These are phyloP conservation scores for Globisporangium orthogonon DNA, from an alignment of 352 stramenopile species.

Conservation along the genomic window DNA sequence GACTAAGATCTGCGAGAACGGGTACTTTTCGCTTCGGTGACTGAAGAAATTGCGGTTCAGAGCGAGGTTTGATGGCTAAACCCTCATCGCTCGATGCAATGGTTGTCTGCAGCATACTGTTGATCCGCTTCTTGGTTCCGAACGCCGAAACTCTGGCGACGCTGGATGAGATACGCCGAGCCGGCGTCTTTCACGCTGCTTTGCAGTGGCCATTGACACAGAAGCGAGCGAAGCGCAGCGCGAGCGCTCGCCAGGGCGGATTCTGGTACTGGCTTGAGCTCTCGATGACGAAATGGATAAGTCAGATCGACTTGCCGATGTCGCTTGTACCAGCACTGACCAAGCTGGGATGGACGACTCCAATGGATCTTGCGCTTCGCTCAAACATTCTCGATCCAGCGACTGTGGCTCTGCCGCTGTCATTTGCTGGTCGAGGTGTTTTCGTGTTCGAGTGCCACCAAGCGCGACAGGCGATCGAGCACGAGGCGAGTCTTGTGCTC, in stretches of 20 bases:
- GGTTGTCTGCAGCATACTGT: conserved; percentile 13
- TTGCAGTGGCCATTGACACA: conserved; percentile 21
- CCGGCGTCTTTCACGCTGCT: conserved; percentile 20
- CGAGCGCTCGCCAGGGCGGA: conserved; percentile 15
- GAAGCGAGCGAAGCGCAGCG: conserved; percentile 17
- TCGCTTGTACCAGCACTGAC: conserved; percentile 10
- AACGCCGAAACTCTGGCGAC: conserved; percentile 19
- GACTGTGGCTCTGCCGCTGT: conserved; percentile 15
- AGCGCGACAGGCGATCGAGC: conserved; percentile 15
- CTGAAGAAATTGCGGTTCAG: not conserved
- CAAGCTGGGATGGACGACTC: conserved; percentile 17
- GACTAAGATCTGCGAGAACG: conserved; percentile 14
- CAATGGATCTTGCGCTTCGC: conserved; percentile 25
- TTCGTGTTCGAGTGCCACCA: conserved; percentile 40
- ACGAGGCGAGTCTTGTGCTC: conserved; percentile 23
- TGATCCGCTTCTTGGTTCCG: conserved; percentile 23
- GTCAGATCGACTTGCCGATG: conserved; percentile 8
- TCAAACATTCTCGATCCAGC: conserved; percentile 13
- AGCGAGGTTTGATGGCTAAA: not conserved
- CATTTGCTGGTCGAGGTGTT: conserved; percentile 27
- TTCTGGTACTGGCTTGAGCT: conserved; percentile 37
- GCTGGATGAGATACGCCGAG: conserved; percentile 19
- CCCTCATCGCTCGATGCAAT: not conserved
- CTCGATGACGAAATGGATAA: conserved; percentile 29
- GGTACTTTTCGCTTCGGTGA: conserved; percentile 12